Conservation (phyloP, 2,329 filamentous ascomycete genomes). For the Atkinsonella hypoxylon region DNA sequence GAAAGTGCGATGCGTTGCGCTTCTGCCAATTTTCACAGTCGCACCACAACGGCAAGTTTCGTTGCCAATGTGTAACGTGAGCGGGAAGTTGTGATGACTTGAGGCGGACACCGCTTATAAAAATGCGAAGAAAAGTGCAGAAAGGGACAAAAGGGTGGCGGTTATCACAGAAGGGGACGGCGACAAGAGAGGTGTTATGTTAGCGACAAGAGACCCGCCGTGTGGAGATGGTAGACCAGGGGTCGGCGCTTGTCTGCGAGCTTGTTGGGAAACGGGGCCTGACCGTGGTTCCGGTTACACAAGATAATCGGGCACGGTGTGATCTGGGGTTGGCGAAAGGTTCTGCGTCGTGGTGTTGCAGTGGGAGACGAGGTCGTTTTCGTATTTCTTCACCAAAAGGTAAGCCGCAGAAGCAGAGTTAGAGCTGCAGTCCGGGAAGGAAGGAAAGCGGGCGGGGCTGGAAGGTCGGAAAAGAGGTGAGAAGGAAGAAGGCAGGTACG, state of each 20-base stretch:
- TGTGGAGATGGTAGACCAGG: constrained; percentile 4
- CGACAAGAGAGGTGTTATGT: constrained; percentile 1
- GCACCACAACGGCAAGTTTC: constrained; percentile 18
- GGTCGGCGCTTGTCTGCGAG: constrained; percentile 6
- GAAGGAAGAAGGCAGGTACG: neutral
- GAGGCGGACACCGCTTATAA: constrained; percentile 3
- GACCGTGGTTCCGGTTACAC: constrained; percentile 5
- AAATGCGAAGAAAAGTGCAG: constrained; percentile 10
- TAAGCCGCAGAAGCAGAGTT: neutral
- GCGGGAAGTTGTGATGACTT: neutral
- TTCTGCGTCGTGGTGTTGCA: neutral
- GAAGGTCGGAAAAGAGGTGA: neutral
- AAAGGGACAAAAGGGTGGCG: constrained; percentile 4
- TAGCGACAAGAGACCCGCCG: constrained; percentile 3
- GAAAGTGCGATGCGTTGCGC: neutral
- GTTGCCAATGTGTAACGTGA: constrained; percentile 14
- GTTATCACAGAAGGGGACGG: constrained; percentile 3
- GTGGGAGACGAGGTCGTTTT: neutral
- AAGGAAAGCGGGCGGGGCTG: neutral
- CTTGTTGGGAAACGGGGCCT: constrained; percentile 3
- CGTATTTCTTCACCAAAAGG: neutral
- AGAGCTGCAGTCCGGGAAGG: neutral
- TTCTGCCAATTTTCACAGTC: neutral
- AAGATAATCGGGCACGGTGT: neutral
- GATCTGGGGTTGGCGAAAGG: neutral